Conservation (phyloP, 2,329 filamentous ascomycete genomes). For the Pseudogymnoascus sp. region DNA sequence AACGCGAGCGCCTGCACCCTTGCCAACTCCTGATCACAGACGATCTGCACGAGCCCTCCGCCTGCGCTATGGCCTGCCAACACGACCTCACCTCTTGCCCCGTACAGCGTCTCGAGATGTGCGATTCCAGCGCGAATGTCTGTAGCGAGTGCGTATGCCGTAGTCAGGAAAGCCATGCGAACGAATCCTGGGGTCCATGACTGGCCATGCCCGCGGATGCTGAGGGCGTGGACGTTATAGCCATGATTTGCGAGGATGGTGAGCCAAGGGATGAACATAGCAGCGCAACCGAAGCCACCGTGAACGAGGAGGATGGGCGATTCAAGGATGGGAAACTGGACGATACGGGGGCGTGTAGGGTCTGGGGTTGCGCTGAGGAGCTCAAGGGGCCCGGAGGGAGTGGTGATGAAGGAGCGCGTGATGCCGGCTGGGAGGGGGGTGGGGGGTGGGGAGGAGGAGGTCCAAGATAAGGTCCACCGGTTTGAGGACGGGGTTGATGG, state of each 20-base stretch:
- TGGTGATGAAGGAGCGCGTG: slow-evolving; percentile 27
- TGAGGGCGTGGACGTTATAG: slow-evolving; percentile 34
- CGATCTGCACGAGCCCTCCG: slow-evolving; percentile 34
- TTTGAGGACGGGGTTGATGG: neutral
- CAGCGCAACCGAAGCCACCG: slow-evolving; percentile 34
- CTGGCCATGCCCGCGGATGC: slow-evolving; percentile 34
- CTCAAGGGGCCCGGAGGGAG: slow-evolving; percentile 31
- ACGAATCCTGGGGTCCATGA: slow-evolving; percentile 33
- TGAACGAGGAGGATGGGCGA: slow-evolving; percentile 35
- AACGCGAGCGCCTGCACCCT: slow-evolving; percentile 31
- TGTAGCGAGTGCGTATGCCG: slow-evolving; percentile 13
- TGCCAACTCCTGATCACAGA: slow-evolving; percentile 28
- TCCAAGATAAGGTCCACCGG: neutral
- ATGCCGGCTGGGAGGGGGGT: slow-evolving; percentile 26
- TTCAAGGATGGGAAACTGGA: slow-evolving; percentile 2
- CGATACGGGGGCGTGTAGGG: neutral
- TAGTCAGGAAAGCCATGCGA: slow-evolving; percentile 28
- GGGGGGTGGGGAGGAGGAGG: neutral
- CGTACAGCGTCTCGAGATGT: slow-evolving; percentile 1
- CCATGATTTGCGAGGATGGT: slow-evolving; percentile 28
- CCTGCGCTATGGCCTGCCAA: slow-evolving; percentile 35
- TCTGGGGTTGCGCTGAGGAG: slow-evolving; percentile 24
- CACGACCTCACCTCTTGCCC: slow-evolving; percentile 22
- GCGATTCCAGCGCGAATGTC: slow-evolving; percentile 13
- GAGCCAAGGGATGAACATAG: slow-evolving; percentile 34